Evolutionary conservation across 768 basidiomycete genomes (phyloP), one percentile per base, ranked within the genome.

Genomic region (Lactarius evosmus): DNA sequence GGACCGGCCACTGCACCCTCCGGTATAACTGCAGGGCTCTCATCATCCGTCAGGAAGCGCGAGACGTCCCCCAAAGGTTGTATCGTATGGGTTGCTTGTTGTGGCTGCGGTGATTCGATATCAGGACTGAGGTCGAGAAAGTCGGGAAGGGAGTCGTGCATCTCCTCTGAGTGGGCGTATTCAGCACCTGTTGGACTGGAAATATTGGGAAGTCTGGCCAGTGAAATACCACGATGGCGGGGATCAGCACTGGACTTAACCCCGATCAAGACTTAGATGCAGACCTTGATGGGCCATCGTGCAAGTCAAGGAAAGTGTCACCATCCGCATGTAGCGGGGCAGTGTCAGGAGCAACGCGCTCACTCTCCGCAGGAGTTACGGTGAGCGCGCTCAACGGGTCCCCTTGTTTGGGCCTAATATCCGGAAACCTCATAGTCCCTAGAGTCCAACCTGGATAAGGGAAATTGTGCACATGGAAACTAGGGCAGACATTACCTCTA

Each of bases 71-170:
- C 36, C 5, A 38, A 19, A 2, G 41, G 25, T 5, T 36, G 41
- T n/a, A 58, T 22, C 9, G 25, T 56, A 6, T 50, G 25, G 22
- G 44, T 14, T 11, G 33, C 12, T n/a, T 33, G 40, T 25, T 22
- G 41, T n/a, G 55, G 56, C 9, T 29, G 41, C 16, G 55, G 56
- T 7, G 30, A 16, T 19, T 66, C 59, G 25, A 34, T 3, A n/a
- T 62, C 65, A 16, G 56, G 1, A 25, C 55, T 25, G 30, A 67
- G 62, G 49, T 69, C 67, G 56, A 69, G 66, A 30, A 69, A 67
- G 51, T 69, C 60, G 38, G 66, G 62, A 19, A 69, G 62, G 40
- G 52, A 36, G 3, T 63, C 66, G 9, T 54, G 65, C 49, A 62
- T 40, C 36, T 63, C 66, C 33, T 58, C 67, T 7, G 38, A 9